Evolutionary conservation across 2,329 filamentous ascomycete species (phyloP).

Genomic region (Aspergillus tanneri): DNA sequence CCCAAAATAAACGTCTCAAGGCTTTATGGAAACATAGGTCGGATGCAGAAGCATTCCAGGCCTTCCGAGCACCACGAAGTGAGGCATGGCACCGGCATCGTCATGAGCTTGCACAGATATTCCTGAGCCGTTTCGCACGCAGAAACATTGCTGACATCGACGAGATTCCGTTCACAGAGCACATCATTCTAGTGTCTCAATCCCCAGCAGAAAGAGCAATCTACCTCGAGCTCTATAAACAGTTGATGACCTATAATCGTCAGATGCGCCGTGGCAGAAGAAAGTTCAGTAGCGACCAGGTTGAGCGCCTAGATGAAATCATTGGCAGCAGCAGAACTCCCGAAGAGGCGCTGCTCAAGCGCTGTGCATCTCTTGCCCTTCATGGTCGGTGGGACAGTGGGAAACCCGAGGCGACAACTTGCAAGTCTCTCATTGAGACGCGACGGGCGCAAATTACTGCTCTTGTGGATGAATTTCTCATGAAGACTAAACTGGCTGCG

Average conservation of each 20-base stretch:
- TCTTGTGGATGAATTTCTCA: slow-evolving; percentile 22
- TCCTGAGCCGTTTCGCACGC: slow-evolving; percentile 55
- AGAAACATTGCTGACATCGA: slow-evolving; percentile 47
- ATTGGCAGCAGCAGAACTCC: slow-evolving; percentile 47
- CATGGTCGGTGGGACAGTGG: slow-evolving; percentile 28
- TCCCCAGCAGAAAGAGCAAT: slow-evolving; percentile 51
- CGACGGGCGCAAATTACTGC: slow-evolving; percentile 25
- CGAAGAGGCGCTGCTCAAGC: slow-evolving; percentile 56
- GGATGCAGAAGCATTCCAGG: slow-evolving; percentile 57
- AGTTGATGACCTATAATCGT: slow-evolving; percentile 54
- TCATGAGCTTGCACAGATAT: slow-evolving; percentile 53
- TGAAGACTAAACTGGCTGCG: slow-evolving; percentile 28
- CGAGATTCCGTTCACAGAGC: slow-evolving; percentile 47
- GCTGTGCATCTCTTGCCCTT: slow-evolving; percentile 40
- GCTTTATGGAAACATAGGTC: slow-evolving; percentile 23
- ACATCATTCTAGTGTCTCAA: slow-evolving; percentile 46
- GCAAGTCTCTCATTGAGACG: slow-evolving; percentile 30
- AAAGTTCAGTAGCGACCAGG: slow-evolving; percentile 28
- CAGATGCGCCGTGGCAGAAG: slow-evolving; percentile 31
- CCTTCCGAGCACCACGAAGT: slow-evolving; percentile 52
- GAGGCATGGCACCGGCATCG: slow-evolving; percentile 53
- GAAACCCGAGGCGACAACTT: slow-evolving; percentile 31
- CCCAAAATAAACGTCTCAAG: slow-evolving; percentile 49
- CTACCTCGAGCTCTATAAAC: slow-evolving; percentile 57
- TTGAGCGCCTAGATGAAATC: slow-evolving; percentile 46